Evolutionary conservation across 352 stramenopile species (phyloP).

Genomic region (Phytophthora citricola): DNA sequence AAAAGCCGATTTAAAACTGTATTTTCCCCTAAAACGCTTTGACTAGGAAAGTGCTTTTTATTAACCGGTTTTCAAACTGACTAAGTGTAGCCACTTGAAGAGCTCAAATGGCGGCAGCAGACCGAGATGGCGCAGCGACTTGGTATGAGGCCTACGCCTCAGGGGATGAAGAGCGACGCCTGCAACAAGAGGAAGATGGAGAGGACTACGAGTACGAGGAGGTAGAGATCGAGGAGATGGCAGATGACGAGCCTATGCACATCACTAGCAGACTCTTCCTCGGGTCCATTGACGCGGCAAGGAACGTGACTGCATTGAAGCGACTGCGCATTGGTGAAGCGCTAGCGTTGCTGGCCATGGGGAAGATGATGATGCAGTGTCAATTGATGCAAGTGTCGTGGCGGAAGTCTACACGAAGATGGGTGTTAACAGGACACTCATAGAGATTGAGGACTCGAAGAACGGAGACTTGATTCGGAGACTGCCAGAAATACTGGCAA

Average conservation of each 20-base stretch:
- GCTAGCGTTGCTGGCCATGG: constrained; percentile 49
- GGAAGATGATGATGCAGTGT: constrained; percentile 29
- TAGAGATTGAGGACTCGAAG: constrained; percentile 63
- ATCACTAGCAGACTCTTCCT: constrained; percentile 56
- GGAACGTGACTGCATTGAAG: constrained; percentile 47
- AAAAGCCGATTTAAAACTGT: no score
- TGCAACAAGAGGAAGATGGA: constrained; percentile 15
- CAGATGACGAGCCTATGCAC: constrained; percentile 68
- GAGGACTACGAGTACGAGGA: constrained; percentile 49
- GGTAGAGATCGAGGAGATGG: constrained; percentile 61
- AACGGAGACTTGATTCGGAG: constrained; percentile 55
- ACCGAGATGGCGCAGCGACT: constrained; percentile 9
- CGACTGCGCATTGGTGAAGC: constrained; percentile 44
- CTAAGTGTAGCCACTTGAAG: constrained; percentile 16
- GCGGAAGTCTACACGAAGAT: constrained; percentile 8
- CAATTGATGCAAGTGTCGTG: background rate
- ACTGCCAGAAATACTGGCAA: constrained; percentile 50
- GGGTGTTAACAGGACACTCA: constrained; percentile 18
- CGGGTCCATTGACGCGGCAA: constrained; percentile 73
- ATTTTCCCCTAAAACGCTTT: no score
- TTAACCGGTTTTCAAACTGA: no score
- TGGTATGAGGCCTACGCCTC: constrained; percentile 28
- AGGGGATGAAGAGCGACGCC: constrained; percentile 9
- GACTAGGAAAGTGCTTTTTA: no score
- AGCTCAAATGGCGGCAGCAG: constrained; percentile 7